These are phyloP conservation scores for Pythium sukuiense DNA, from an alignment of 352 stramenopile species.

Conservation along the genomic window DNA sequence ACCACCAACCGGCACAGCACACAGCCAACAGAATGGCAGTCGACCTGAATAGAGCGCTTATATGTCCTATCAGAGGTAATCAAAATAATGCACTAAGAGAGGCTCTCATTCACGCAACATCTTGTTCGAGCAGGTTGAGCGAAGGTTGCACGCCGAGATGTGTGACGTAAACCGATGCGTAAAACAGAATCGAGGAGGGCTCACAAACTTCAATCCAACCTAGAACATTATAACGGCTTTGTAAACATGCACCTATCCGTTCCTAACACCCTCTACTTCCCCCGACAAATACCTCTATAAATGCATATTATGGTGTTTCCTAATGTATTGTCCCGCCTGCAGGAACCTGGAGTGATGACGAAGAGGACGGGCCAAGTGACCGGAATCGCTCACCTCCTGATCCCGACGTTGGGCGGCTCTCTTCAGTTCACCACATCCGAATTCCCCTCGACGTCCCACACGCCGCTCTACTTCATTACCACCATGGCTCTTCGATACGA, in stretches of 20 bases:
- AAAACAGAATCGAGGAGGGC: slow-evolving; percentile 26
- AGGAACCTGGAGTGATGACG: background rate
- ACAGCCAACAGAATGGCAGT: slow-evolving; percentile 23
- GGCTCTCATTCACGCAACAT: slow-evolving; percentile 10
- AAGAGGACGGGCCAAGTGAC: background rate
- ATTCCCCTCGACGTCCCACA: slow-evolving; percentile 1
- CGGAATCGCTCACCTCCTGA: background rate
- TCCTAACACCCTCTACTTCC: background rate
- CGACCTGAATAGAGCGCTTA: slow-evolving; percentile 19
- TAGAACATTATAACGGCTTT: slow-evolving; percentile 5
- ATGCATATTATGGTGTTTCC: background rate
- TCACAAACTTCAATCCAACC: slow-evolving; percentile 27
- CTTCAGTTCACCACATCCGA: slow-evolving; percentile 15
- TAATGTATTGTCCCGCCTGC: background rate
- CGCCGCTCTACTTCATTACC: slow-evolving; percentile 2
- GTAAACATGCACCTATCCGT: background rate
- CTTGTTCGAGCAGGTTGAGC: background rate
- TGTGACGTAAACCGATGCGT: slow-evolving; percentile 31
- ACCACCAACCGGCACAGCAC: slow-evolving; percentile 24
- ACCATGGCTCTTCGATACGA: slow-evolving; percentile 67
- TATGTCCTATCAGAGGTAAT: slow-evolving; percentile 9
- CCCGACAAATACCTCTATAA: background rate
- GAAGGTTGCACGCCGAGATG: slow-evolving; percentile 18
- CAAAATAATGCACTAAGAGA: background rate
- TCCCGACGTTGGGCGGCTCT: background rate